A percentile compares a stretch with the other conserved stretches of the same genome.
phyloP scores from a whole-genome alignment of 2,329 filamentous ascomycete genomes.

The Aspergillus spinulosporus region DNA sequence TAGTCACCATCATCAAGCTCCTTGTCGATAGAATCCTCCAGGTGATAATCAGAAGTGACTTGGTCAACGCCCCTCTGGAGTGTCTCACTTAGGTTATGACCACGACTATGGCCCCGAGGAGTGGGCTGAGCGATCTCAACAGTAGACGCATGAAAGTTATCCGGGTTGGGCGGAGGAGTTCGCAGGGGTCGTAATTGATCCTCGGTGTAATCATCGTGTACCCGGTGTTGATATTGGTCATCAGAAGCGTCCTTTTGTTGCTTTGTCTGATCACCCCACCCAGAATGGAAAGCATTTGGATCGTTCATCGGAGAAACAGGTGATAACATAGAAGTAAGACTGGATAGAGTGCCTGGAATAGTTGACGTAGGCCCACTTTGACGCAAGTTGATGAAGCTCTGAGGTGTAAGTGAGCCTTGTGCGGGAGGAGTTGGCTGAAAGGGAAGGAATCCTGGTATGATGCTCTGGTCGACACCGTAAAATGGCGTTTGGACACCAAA shows the following conservation, averaged over 20 bases:
- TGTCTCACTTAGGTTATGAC: constrained; percentile 72
- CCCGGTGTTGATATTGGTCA: constrained; percentile 32
- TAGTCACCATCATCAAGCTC: constrained; percentile 76
- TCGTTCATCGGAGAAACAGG: constrained; percentile 65
- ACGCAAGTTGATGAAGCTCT: constrained; percentile 45
- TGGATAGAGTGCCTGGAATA: constrained; percentile 44
- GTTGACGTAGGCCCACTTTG: constrained; percentile 60
- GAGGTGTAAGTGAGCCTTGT: constrained; percentile 42
- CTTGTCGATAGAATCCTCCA: constrained; percentile 76
- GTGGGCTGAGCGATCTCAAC: constrained; percentile 61
- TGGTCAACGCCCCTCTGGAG: constrained; percentile 78
- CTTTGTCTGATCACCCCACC: constrained; percentile 24
- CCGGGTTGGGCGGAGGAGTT: constrained; percentile 34
- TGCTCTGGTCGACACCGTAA: constrained; percentile 58
- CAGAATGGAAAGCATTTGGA: constrained; percentile 41
- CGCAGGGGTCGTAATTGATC: constrained; percentile 29
- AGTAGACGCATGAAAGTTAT: constrained; percentile 45
- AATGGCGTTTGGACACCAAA: constrained; percentile 63
- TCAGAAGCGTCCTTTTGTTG: constrained; percentile 29
- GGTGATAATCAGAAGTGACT: constrained; percentile 69
- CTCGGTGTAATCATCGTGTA: constrained; percentile 23
- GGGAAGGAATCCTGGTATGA: constrained; percentile 66
- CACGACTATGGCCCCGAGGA: constrained; percentile 55
- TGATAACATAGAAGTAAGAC: constrained; percentile 55
- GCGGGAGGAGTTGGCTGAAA: constrained; percentile 63